A percentile compares a stretch with the other conserved stretches of the same genome.
Conservation (phyloP, 2,329 filamentous ascomycete genomes). For the Tolypocladium capitatum region DNA sequence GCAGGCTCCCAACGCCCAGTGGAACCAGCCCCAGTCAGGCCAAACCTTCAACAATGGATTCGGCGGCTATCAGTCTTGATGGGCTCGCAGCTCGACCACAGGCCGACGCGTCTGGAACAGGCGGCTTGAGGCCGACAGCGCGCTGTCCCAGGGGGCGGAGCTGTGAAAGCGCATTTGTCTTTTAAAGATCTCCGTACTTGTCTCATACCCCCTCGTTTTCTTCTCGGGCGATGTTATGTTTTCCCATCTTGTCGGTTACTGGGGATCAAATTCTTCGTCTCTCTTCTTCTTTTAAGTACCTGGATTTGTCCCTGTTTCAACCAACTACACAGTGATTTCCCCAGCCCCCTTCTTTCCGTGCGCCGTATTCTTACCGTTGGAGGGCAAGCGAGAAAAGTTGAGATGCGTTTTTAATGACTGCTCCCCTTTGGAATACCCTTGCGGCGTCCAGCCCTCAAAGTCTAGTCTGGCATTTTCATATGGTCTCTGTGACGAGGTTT, state of each 20-base stretch:
- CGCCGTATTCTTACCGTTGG: neutral
- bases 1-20: conserved; percentile 41
- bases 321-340: conserved; percentile 11
- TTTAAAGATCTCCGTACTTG: conserved; percentile 7
- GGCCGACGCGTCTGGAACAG: conserved; percentile 6
- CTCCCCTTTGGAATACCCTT: conserved; percentile 1
- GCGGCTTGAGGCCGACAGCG: conserved; percentile 5
- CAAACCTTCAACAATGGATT: conserved; percentile 50
- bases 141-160: conserved; percentile 4
- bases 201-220: conserved; percentile 8
- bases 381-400: conserved; percentile 1
- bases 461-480: conserved; percentile 1
- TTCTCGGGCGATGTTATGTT: conserved; percentile 8
- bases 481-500: conserved; percentile 5
- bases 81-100: conserved; percentile 9
- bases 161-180: conserved; percentile 6
- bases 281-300: conserved; percentile 4
- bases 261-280: neutral
- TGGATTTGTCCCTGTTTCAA: conserved; percentile 11
- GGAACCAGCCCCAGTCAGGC: conserved; percentile 36
- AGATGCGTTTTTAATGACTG: neutral
- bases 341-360: conserved; percentile 1
- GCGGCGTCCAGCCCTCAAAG: neutral
- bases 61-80: conserved; percentile 48
- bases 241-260: conserved; percentile 6